phyloP scores from a whole-genome alignment of 2,329 filamentous ascomycete species.

The Colletotrichum gigasporum region DNA sequence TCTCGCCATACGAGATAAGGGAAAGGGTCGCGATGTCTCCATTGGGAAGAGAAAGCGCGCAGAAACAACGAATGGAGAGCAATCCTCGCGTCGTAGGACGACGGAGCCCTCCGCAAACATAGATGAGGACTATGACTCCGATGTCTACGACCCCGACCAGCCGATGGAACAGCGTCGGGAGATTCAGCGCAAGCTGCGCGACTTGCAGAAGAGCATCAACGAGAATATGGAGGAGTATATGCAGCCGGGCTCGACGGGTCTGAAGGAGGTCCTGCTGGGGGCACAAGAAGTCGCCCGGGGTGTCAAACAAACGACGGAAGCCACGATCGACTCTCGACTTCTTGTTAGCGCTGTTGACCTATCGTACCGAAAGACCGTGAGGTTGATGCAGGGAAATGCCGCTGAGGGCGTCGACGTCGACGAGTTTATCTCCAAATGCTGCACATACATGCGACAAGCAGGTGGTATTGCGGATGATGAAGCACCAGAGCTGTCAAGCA shows the following conservation, averaged over 20 bases:
- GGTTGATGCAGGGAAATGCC: slow-evolving; percentile 76
- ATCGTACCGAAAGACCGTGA: slow-evolving; percentile 79
- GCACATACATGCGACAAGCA: slow-evolving; percentile 83
- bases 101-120: slow-evolving; percentile 22
- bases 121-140: slow-evolving; percentile 35
- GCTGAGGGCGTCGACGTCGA: slow-evolving; percentile 86
- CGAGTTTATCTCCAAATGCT: slow-evolving; percentile 90
- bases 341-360: slow-evolving; percentile 84
- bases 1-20: slow-evolving; percentile 42
- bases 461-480: slow-evolving; percentile 62
- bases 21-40: slow-evolving; percentile 32
- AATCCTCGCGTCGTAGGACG: slow-evolving; percentile 29
- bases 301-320: slow-evolving; percentile 90
- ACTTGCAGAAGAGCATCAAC: slow-evolving; percentile 65
- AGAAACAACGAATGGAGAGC: slow-evolving; percentile 17
- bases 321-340: slow-evolving; percentile 88
- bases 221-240: slow-evolving; percentile 82
- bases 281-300: slow-evolving; percentile 72
- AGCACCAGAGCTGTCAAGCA: slow-evolving; percentile 59
- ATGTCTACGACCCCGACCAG: slow-evolving; percentile 85
- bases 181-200: slow-evolving; percentile 75
- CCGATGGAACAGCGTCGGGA: slow-evolving; percentile 76
- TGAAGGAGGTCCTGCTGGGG: slow-evolving; percentile 72
- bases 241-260: slow-evolving; percentile 68
- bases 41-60: slow-evolving; percentile 32